Evolutionary conservation across 176 grass and related monocot species (phyloP), one percentile per base, ranked within the genome.

Genomic region (Echinochloa phyllopogon): DNA sequence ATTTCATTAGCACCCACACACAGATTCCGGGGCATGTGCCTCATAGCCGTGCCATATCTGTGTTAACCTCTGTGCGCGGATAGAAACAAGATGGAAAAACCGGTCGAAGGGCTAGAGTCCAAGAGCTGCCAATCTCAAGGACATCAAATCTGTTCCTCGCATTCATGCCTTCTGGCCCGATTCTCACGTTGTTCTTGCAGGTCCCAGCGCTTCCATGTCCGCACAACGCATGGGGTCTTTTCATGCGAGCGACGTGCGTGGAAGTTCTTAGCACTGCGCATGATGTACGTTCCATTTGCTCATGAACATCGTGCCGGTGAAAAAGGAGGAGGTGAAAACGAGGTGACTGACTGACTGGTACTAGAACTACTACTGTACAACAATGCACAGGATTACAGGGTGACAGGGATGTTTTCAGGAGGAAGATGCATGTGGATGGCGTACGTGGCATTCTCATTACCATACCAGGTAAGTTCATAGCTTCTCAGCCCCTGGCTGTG

Each of bases 81-180:
- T 29, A 59, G 57, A 59, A 90, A 78, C 84, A 86, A 78, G 79
- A 58, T 72, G 14, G 83, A 78, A 64, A 50, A 56, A 25, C 20
- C 55, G 10, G 63, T 53, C 18, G 8, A 72, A 27, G 65, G 61
- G 73, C 57, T 53, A 75, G 39, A 65, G 74, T 90, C 65, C 79
- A 86, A 18, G 21, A 24, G 14, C 79, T 78, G 41, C 57, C 27
- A 77, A 65, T 52, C 73, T 68, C 7, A 65, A 24, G 74, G 88
- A 86, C 79, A 83, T 27, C 48, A 48, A 55, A 83, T 72, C 65
- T 41, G 21, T 64, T 8, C 74, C 88, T 6, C 14, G 65, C 79
- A 56, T 17, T 55, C 64, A 50, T 23, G 63, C 63, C 45, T 69
- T 47, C 61, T 63, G 83, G 63, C 77, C 49, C 45, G 78, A 17